phyloP scores from a whole-genome alignment of 2,329 filamentous ascomycete genomes.

The Truncatella angustata region DNA sequence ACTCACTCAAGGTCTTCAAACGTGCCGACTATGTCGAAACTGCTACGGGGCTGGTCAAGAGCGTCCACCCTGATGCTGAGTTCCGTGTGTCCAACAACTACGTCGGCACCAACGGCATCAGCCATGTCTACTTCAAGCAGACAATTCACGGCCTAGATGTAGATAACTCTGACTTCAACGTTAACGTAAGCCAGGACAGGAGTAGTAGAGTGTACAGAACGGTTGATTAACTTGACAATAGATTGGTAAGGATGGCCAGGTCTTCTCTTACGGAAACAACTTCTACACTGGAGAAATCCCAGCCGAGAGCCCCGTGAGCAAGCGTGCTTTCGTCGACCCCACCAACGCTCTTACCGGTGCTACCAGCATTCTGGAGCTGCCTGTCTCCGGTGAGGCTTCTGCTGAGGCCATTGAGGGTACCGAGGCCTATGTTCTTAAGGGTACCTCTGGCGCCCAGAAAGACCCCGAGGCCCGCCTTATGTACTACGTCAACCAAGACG shows the following conservation, averaged over 20 bases:
- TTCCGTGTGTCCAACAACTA: slow-evolving; percentile 56
- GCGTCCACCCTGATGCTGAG: slow-evolving; percentile 29
- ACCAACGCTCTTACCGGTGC: slow-evolving; percentile 40
- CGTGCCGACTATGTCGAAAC: slow-evolving; percentile 39
- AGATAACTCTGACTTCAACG: slow-evolving; percentile 60
- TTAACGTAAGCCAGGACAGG: slow-evolving; percentile 49
- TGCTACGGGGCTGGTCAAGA: slow-evolving; percentile 43
- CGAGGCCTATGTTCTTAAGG: slow-evolving; percentile 43
- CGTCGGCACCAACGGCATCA: slow-evolving; percentile 51
- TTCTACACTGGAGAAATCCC: slow-evolving; percentile 43
- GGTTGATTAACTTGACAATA: slow-evolving; percentile 21
- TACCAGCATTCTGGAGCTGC: slow-evolving; percentile 36
- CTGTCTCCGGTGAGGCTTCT: slow-evolving; percentile 37
- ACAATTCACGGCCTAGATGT: slow-evolving; percentile 57
- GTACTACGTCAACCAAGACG: slow-evolving; percentile 50
- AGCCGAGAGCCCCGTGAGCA: slow-evolving; percentile 34
- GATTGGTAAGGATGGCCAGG: slow-evolving; percentile 49
- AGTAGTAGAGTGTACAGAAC: not conserved
- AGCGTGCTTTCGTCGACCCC: slow-evolving; percentile 41
- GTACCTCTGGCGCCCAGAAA: slow-evolving; percentile 44
- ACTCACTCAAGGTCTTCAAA: slow-evolving; percentile 24
- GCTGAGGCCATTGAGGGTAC: slow-evolving; percentile 34
- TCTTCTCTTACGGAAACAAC: slow-evolving; percentile 57
- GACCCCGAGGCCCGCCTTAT: slow-evolving; percentile 55
- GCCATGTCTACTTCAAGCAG: slow-evolving; percentile 60